Conservation (phyloP, 768 basidiomycete species). For the Serendipita indica region DNA sequence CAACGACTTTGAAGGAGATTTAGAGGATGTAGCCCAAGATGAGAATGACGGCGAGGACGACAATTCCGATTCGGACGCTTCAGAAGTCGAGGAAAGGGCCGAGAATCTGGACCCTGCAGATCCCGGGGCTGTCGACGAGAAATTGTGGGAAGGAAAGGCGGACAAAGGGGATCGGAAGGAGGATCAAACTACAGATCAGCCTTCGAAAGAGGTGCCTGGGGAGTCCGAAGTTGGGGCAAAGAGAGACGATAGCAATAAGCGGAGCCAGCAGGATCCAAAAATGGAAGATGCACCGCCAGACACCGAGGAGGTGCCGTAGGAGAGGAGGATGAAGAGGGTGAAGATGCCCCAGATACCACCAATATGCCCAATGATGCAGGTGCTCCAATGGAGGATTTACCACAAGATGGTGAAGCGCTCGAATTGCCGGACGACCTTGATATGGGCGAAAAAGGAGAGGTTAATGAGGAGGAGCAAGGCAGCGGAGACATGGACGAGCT, state of each 20-base stretch:
- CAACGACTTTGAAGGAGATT: conserved; percentile 71
- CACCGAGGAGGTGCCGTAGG: conserved; percentile 20
- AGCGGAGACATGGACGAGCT: conserved; percentile 18
- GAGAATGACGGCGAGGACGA: conserved; percentile 34
- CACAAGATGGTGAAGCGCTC: conserved; percentile 67
- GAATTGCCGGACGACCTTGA: conserved; percentile 84
- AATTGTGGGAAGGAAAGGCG: conserved; percentile 86
- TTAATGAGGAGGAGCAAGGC: conserved; percentile 2
- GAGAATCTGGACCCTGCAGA: conserved; percentile 73
- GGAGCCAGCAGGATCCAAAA: conserved; percentile 16
- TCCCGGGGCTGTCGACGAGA: conserved; percentile 80
- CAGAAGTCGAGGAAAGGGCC: conserved; percentile 67
- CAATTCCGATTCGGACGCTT: conserved; percentile 38
- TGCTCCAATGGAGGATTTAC: conserved; percentile 52
- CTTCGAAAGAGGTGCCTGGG: conserved; percentile 32
- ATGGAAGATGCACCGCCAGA: conserved; percentile 21
- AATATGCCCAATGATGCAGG: conserved; percentile 28
- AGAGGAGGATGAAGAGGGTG: conserved; percentile 23
- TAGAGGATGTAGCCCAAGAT: conserved; percentile 60
- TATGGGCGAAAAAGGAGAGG: conserved; percentile 26
- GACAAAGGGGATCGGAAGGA: conserved; percentile 33
- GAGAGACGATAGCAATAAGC: conserved; percentile 33
- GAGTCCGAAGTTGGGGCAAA: conserved; percentile 67
- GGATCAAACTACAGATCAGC: not conserved
- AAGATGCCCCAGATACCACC: conserved; percentile 32